These are phyloP conservation scores for Vaccinium corymbosum DNA, from an alignment of 148 eudicot genomes.

Conservation along the genomic window DNA sequence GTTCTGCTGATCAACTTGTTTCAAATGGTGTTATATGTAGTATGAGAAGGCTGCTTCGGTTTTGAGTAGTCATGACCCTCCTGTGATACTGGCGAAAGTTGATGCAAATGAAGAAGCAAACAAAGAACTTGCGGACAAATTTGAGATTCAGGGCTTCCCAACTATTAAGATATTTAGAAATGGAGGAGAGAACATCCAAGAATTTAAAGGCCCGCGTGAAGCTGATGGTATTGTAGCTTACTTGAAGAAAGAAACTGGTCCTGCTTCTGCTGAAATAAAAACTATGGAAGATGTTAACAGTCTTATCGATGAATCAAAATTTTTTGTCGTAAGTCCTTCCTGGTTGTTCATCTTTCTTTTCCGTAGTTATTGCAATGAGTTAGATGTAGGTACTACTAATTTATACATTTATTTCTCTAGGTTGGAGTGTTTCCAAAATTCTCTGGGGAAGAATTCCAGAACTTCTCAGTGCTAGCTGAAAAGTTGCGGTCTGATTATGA, in stretches of 20 bases:
- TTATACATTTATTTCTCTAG: conserved; percentile 26
- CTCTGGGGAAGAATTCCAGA: conserved; percentile 72
- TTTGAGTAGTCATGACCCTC: conserved; percentile 53
- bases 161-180: conserved; percentile 54
- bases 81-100: conserved; percentile 56
- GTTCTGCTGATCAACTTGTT: not conserved
- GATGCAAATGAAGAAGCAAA: conserved; percentile 52
- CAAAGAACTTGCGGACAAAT: conserved; percentile 35
- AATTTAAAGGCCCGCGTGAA: conserved; percentile 58
- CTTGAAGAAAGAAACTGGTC: conserved; percentile 65
- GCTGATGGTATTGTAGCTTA: conserved; percentile 57
- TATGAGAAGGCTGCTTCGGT: conserved; percentile 65
- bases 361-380: not conserved
- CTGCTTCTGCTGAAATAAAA: conserved; percentile 64
- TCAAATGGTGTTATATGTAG: conserved; percentile 26
- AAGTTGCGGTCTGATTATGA: conserved; percentile 63
- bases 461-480: conserved; percentile 64
- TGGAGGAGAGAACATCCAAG: conserved; percentile 48
- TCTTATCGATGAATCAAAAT: conserved; percentile 31
- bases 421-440: conserved; percentile 69
- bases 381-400: not conserved
- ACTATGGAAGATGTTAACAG: conserved; percentile 37
- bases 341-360: not conserved
- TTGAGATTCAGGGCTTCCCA: conserved; percentile 50
- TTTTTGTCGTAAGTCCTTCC: conserved; percentile 53